phyloP scores from a whole-genome alignment of 345 rosid genomes.

The Linum lewisii region DNA sequence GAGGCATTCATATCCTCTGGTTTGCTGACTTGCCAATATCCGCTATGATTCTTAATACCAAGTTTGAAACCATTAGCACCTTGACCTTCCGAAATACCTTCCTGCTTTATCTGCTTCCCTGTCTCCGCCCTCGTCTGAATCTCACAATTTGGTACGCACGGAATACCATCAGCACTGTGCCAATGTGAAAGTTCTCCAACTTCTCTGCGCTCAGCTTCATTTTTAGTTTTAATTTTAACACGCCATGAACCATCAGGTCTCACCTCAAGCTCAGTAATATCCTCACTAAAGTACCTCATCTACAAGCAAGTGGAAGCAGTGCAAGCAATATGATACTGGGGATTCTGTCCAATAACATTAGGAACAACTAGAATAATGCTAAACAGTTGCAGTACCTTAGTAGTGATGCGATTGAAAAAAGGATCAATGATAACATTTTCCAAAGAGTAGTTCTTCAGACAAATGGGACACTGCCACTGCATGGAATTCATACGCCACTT shows the following conservation, averaged over 20 bases:
- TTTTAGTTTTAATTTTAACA: slow-evolving; percentile 22
- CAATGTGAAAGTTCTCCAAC: slow-evolving; percentile 20
- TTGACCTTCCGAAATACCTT: slow-evolving; percentile 1
- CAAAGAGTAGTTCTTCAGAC: slow-evolving; percentile 27
- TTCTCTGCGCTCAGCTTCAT: slow-evolving; percentile 9
- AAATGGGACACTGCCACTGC: slow-evolving; percentile 38
- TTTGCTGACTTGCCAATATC: slow-evolving; percentile 10
- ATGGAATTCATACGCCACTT: not conserved
- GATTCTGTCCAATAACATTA: not conserved
- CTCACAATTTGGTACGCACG: slow-evolving; percentile 6
- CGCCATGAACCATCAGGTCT: slow-evolving; percentile 37
- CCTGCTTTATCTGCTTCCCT: slow-evolving; percentile 10
- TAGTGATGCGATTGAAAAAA: slow-evolving; percentile 22
- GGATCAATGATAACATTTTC: slow-evolving; percentile 24
- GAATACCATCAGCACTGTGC: slow-evolving; percentile 29
- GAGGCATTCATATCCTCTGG: slow-evolving; percentile 10
- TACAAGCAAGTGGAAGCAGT: slow-evolving; percentile 7
- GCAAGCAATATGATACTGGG: not conserved
- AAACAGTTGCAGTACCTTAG: slow-evolving; percentile 14
- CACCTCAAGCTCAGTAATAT: slow-evolving; percentile 29
- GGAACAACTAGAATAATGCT: not conserved
- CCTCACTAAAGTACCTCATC: slow-evolving; percentile 30
- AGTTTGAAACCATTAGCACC: slow-evolving; percentile 1
- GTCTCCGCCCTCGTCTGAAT: slow-evolving; percentile 7
- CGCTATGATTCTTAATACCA: slow-evolving; percentile 16